phyloP scores from a whole-genome alignment of 345 rosid genomes.

The Salix purpurea region DNA sequence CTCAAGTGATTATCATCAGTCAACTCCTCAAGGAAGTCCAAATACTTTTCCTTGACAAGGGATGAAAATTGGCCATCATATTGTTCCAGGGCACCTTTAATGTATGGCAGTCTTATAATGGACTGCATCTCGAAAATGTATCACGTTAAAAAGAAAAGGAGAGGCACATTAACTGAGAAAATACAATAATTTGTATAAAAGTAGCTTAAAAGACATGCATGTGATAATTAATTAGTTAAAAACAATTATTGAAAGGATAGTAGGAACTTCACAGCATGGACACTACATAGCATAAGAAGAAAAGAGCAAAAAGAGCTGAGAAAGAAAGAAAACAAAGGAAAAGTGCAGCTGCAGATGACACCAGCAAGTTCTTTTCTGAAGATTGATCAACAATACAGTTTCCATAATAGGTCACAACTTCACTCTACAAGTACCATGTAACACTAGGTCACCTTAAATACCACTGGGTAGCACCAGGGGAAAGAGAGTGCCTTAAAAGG shows the following conservation, averaged over 20 bases:
- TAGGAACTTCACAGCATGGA: too few species aligned
- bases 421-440: too few species aligned
- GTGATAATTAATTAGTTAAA: not conserved
- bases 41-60: slow-evolving; percentile 60
- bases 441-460: not conserved
- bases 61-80: slow-evolving; percentile 63
- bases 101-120: slow-evolving; percentile 75
- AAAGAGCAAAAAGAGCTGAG: too few species aligned
- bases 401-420: too few species aligned
- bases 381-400: too few species aligned
- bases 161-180: not conserved
- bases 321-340: too few species aligned
- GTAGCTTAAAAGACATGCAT: not conserved
- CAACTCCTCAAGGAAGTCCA: slow-evolving; percentile 46
- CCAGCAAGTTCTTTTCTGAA: too few species aligned
- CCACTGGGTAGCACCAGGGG: not conserved
- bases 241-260: not conserved
- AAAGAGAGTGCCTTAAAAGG: not conserved
- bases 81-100: slow-evolving; percentile 61
- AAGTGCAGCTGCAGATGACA: too few species aligned
- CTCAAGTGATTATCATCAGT: slow-evolving; percentile 71
- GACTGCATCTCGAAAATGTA: slow-evolving; percentile 55
- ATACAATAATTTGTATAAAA: not conserved
- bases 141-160: not conserved
- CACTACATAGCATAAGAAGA: too few species aligned